phyloP scores from a whole-genome alignment of 2,329 filamentous ascomycete genomes.

The Coniochaeta sp. region DNA sequence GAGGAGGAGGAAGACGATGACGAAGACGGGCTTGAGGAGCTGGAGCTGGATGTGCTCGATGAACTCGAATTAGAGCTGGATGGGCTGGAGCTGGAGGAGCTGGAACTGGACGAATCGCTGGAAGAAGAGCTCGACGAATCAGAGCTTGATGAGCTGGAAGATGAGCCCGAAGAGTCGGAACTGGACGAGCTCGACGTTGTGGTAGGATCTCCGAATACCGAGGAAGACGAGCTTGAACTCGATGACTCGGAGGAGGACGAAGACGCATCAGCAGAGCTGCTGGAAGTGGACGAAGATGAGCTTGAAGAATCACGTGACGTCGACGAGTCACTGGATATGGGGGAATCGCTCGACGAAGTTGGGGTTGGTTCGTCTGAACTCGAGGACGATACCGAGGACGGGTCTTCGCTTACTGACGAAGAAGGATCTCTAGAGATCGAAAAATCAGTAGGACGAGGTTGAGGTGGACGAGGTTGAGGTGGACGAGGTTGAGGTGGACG shows the following conservation, averaged over 20 bases:
- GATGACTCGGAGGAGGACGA: neutral
- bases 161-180: neutral
- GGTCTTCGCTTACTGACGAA: no score
- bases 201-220: neutral
- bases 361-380: no score
- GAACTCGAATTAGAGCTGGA: neutral
- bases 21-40: slow-evolving; percentile 1
- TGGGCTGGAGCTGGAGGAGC: neutral
- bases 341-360: neutral
- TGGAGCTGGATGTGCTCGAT: slow-evolving; percentile 1
- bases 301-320: neutral
- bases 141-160: neutral
- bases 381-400: no score
- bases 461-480: slow-evolving; percentile 3
- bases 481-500: neutral
- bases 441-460: slow-evolving; percentile 3
- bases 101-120: slow-evolving; percentile 1
- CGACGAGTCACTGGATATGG: no score
- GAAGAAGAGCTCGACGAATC: neutral
- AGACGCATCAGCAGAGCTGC: neutral
- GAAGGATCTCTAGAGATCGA: no score
- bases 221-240: neutral
- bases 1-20: neutral
- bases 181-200: neutral
- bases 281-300: neutral